Evolutionary conservation across 208 protist species (phyloP).

Genomic region (Vickermania ingenoplastis): DNA sequence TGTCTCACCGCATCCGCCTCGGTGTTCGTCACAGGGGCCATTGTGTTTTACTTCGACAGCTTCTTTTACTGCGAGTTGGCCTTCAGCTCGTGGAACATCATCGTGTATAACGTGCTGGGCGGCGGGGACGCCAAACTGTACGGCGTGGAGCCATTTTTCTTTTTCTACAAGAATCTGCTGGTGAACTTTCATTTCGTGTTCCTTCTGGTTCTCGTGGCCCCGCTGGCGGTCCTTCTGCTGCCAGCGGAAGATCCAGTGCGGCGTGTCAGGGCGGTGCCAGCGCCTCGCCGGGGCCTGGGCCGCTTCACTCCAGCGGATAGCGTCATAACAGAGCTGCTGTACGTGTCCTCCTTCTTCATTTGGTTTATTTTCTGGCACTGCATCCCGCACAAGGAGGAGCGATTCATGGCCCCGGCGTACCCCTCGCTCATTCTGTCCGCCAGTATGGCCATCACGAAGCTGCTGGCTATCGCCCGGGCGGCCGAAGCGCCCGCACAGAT

Average conservation of each 20-base stretch:
- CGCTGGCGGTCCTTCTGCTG: constrained; percentile 21
- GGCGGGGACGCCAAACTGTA: constrained; percentile 72
- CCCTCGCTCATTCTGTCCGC: constrained; percentile 84
- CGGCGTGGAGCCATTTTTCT: constrained; percentile 88
- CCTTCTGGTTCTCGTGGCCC: constrained; percentile 34
- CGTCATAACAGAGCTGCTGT: constrained; percentile 20
- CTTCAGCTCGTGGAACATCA: constrained; percentile 42
- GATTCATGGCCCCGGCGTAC: constrained; percentile 91
- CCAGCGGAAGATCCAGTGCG: neutral
- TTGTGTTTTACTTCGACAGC: constrained; percentile 22
- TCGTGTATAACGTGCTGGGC: constrained; percentile 56
- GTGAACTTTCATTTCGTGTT: constrained; percentile 93
- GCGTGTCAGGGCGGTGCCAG: constrained; percentile 1
- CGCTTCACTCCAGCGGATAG: neutral
- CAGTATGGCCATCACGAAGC: constrained; percentile 30
- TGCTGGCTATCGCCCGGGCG: neutral
- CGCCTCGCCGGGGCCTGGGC: neutral
- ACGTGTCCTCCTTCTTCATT: constrained; percentile 73
- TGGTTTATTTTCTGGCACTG: constrained; percentile 84
- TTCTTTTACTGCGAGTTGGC: constrained; percentile 39
- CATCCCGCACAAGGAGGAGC: constrained; percentile 93
- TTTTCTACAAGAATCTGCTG: constrained; percentile 88
- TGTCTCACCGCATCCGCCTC: constrained; percentile 15
- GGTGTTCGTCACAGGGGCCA: constrained; percentile 8
- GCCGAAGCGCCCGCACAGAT: neutral